Evolutionary conservation across 129 eudicot species (phyloP).

Genomic region (Centaurea solstitialis): DNA sequence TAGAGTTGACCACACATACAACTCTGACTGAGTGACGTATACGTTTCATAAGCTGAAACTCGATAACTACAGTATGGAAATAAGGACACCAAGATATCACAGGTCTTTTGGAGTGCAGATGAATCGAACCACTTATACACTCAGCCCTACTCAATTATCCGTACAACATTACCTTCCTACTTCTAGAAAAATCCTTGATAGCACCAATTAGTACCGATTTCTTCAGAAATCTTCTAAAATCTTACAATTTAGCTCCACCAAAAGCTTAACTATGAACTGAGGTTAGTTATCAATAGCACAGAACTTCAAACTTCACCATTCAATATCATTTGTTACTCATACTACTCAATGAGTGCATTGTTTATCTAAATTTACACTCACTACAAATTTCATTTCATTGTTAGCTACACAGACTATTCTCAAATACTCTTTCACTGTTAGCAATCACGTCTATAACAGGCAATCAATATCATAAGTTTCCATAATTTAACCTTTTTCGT

Average conservation of each 20-base stretch:
- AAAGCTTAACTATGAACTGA: background rate
- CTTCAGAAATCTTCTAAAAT: background rate
- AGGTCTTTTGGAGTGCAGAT: background rate
- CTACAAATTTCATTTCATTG: background rate
- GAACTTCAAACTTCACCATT: background rate
- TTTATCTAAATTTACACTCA: background rate
- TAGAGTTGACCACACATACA: background rate
- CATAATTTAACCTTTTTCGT: background rate
- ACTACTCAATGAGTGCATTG: background rate
- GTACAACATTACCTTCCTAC: background rate
- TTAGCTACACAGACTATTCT: background rate
- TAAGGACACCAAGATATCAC: background rate
- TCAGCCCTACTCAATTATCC: background rate
- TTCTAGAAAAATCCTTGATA: background rate
- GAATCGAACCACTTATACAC: background rate
- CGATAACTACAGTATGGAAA: background rate
- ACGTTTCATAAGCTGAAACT: background rate
- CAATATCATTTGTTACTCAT: background rate
- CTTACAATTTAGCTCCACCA: background rate
- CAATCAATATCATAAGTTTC: background rate
- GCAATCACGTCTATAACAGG: slow-evolving; percentile 7
- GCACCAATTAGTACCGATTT: background rate
- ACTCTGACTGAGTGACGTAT: background rate
- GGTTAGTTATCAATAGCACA: background rate
- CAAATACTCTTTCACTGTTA: background rate